phyloP scores from a whole-genome alignment of 768 basidiomycete genomes.

The Boletus reticuloceps region DNA sequence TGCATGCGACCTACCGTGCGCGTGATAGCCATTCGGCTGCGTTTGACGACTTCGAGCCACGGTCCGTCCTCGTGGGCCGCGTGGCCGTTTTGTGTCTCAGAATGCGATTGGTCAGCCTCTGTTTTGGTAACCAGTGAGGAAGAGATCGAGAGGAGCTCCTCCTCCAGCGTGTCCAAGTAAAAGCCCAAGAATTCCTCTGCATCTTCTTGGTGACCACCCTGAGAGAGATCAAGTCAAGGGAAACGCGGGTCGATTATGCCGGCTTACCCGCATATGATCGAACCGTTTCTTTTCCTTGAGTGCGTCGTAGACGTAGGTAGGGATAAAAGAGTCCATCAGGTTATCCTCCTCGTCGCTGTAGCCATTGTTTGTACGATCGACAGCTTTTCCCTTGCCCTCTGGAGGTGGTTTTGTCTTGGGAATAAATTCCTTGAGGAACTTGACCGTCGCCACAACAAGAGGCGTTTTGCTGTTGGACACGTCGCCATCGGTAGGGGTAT shows the following conservation, averaged over 20 bases:
- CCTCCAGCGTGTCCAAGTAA: constrained; percentile 91
- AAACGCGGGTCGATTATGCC: neutral
- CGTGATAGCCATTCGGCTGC: constrained; percentile 77
- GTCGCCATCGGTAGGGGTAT: constrained; percentile 25
- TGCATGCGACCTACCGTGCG: constrained; percentile 57
- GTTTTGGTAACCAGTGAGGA: constrained; percentile 46
- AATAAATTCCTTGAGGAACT: constrained; percentile 78
- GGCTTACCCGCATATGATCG: constrained; percentile 83
- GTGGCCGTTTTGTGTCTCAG: constrained; percentile 10
- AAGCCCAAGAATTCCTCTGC: constrained; percentile 99
- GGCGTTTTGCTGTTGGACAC: constrained; percentile 40
- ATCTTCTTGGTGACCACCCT: constrained; percentile 95
- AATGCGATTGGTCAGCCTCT: constrained; percentile 18
- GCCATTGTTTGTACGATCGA: constrained; percentile 29
- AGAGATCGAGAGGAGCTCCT: constrained; percentile 76
- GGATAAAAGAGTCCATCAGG: constrained; percentile 71
- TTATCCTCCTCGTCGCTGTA: constrained; percentile 46
- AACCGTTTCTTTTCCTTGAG: constrained; percentile 93
- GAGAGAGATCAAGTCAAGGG: constrained; percentile 2
- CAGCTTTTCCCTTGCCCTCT: constrained; percentile 39
- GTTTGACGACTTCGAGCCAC: constrained; percentile 93
- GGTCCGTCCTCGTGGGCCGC: constrained; percentile 55
- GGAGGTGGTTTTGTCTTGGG: constrained; percentile 23
- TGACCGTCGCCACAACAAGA: constrained; percentile 63
- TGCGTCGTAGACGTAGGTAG: constrained; percentile 85